A percentile compares a stretch with the other conserved stretches of the same genome.
These are phyloP conservation scores for Juglanconis juglandina DNA, from an alignment of 2,329 filamentous ascomycete genomes.

Conservation along the genomic window DNA sequence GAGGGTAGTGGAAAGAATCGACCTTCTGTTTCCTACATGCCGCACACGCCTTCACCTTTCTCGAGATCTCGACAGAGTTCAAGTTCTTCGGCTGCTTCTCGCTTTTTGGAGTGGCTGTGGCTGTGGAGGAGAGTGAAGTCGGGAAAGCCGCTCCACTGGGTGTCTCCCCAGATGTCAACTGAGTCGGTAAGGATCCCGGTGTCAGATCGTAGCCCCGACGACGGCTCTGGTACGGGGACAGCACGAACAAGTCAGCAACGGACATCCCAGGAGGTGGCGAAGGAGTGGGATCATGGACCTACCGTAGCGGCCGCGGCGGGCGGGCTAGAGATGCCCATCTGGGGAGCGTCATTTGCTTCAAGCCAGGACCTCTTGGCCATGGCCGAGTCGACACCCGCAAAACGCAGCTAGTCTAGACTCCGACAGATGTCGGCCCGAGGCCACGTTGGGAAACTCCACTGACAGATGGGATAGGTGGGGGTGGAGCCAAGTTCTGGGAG, in stretches of 20 bases:
- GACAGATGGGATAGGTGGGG: too few species aligned
- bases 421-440: not conserved
- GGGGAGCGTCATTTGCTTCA: conserved; percentile 7
- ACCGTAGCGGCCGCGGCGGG: not conserved
- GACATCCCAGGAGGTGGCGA: conserved; percentile 3
- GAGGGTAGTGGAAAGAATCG: not conserved
- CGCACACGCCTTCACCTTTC: conserved; percentile 39
- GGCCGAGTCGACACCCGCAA: not conserved
- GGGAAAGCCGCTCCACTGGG: conserved; percentile 3
- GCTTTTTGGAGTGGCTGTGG: conserved; percentile 2
- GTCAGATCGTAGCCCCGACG: conserved; percentile 9
- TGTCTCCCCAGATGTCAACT: not conserved
- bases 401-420: too few species aligned
- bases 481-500: too few species aligned
- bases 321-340: conserved; percentile 6
- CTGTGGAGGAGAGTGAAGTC: not conserved
- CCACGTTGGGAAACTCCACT: not conserved
- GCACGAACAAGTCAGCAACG: not conserved
- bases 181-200: conserved; percentile 1
- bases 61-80: conserved; percentile 29
- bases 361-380: conserved; percentile 15
- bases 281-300: not conserved
- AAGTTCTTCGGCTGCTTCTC: conserved; percentile 2
- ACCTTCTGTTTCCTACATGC: conserved; percentile 41
- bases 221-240: not conserved